Conservation (phyloP, 805 yeast species). For the Metschnikowia chrysomelidarum region DNA sequence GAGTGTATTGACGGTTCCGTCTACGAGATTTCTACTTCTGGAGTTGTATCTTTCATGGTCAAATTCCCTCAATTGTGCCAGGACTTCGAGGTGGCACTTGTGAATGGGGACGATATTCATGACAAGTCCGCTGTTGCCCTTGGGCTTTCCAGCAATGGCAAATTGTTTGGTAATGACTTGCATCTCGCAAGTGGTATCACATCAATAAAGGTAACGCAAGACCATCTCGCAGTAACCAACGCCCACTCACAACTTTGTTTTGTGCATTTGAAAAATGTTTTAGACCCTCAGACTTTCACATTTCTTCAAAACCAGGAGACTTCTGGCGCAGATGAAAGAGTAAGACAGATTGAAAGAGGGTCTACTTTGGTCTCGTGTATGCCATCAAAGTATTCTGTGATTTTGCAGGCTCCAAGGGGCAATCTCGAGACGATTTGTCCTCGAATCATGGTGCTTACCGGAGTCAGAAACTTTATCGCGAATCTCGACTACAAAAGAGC, state of each 20-base stretch:
- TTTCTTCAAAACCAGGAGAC: slow-evolving; percentile 22
- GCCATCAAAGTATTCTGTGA: slow-evolving; percentile 79
- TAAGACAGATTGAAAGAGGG: slow-evolving; percentile 88
- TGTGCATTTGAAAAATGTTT: slow-evolving; percentile 57
- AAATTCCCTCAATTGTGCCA: slow-evolving; percentile 71
- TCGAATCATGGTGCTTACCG: slow-evolving; percentile 83
- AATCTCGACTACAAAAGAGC: slow-evolving; percentile 65
- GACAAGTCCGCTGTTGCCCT: slow-evolving; percentile 44
- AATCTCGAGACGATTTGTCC: slow-evolving; percentile 93
- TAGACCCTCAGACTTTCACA: slow-evolving; percentile 35
- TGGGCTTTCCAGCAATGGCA: slow-evolving; percentile 77
- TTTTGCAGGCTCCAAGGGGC: slow-evolving; percentile 94
- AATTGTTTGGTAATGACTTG: slow-evolving; percentile 59
- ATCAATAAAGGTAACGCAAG: slow-evolving; percentile 69
- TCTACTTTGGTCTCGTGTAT: slow-evolving; percentile 77
- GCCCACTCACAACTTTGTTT: slow-evolving; percentile 83
- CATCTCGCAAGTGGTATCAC: slow-evolving; percentile 75
- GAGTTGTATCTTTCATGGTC: slow-evolving; percentile 33
- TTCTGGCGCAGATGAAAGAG: slow-evolving; percentile 65
- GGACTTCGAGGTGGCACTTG: slow-evolving; percentile 46
- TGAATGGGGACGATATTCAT: slow-evolving; percentile 13
- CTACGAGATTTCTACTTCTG: slow-evolving; percentile 34
- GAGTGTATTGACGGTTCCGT: slow-evolving; percentile 67
- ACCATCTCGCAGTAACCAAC: slow-evolving; percentile 77
- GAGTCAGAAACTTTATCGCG: slow-evolving; percentile 69